Evolutionary conservation across 1,139 yeast species (phyloP), one percentile per base, ranked within the genome.

Genomic region (Pneumocystis canis): DNA sequence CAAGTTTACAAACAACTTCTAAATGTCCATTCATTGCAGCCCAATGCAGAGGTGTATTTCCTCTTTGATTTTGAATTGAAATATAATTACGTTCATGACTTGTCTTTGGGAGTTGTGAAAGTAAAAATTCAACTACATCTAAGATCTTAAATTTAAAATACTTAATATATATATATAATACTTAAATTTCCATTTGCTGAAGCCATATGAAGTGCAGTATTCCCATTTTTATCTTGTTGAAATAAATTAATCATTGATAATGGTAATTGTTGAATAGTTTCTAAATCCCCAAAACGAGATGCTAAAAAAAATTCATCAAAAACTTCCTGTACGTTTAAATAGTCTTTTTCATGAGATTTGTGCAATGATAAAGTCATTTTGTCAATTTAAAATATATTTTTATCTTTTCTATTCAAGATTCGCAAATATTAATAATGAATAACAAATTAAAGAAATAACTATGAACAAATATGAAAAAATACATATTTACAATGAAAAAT

Each of bases 41-140:
- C 98, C 98, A 92, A 73, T 92, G 97, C 67, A 92, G 78, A 0
- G 97, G 85, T 0, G 98, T 89, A 72, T 92, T 92, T 3, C 97
- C 97, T 37, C 85, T 82, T 60, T 82, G 86, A 72, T 92, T 92
- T 64, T 77, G 79, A 31, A 78, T 57, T 14, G 59, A 57, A 57
- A 57, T 25, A 20, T 75, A 63, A 82, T 79, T 37, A 85, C 83
- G 61, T 78, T 63, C 75, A 37, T 68, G 68, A 54, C 67, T 66
- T 28, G 65, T 64, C 16, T 63, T 64, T 1, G 75, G 65, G 4
- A 85, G 69, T 41, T 83, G 71, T 1, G 81, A 77, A 58, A 89
- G 72, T 59, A 89, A 75, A 70, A 80, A 85, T 69, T 81, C 74
- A 40, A 87, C 81, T 5, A 84, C 82, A 60, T 83, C 89, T n/a